A percentile compares a stretch with the other conserved stretches of the same genome.
Conservation (phyloP, 495 filamentous ascomycete genomes). For the Aspergillus hancockii region DNA sequence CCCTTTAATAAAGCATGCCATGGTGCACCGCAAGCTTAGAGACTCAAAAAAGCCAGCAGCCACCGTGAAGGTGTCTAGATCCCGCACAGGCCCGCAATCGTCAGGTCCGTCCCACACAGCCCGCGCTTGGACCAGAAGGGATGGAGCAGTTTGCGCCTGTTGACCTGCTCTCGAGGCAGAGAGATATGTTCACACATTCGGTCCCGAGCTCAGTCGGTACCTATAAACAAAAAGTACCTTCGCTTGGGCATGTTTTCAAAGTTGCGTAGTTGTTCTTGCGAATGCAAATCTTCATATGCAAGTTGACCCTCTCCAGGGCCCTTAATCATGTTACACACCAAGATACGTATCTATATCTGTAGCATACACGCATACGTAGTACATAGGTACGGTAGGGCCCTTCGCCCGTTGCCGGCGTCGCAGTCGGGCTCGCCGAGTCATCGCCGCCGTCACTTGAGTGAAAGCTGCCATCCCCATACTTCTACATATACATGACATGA, state of each 20-base stretch:
- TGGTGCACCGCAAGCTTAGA: background rate
- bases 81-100: slow-evolving; percentile 25
- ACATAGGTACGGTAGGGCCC: slow-evolving; percentile 1
- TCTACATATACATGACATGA: background rate
- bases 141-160: background rate
- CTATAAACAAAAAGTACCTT: slow-evolving; percentile 2
- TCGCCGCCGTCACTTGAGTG: slow-evolving; percentile 8
- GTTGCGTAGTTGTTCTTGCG: slow-evolving; percentile 5
- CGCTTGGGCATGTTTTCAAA: background rate
- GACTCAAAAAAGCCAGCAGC: background rate
- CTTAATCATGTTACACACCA: background rate
- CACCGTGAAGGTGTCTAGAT: slow-evolving; percentile 10
- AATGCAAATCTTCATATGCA: background rate
- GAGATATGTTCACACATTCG: background rate
- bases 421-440: slow-evolving; percentile 13
- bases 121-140: slow-evolving; percentile 15
- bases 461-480: background rate
- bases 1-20: slow-evolving; percentile 1
- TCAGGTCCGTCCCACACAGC: slow-evolving; percentile 18
- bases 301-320: background rate
- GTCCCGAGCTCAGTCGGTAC: background rate
- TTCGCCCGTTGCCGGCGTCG: background rate
- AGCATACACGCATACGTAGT: background rate
- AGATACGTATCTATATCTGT: background rate
- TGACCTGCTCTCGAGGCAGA: background rate